Base-by-base conservation (phyloP, 2,329 filamentous ascomycete species). In the Akanthomyces uredinophilus region DNA sequence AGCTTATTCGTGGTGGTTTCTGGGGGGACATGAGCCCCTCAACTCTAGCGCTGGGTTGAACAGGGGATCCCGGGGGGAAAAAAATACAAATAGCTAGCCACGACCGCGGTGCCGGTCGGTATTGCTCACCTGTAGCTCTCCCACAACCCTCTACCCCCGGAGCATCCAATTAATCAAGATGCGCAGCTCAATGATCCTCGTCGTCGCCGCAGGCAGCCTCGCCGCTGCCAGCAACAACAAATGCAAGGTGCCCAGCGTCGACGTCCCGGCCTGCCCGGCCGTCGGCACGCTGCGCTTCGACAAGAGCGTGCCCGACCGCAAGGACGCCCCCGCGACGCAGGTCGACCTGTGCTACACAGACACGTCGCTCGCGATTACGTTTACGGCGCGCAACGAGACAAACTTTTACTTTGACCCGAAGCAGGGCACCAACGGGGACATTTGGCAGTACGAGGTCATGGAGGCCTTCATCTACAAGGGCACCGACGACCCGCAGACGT, bases 391-490 rank as follows among this genome's bases (percentile, higher is more conserved):
- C 57, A 71, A 79, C 47, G 80, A 82, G 70, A 75, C 71, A 46
- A 74, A 75, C 68, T 82, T 78, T 66, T 81, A 74, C 72, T 82
- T 75, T 70, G 75, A 80, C 67, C 66, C 69, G 20, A 71, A 66
- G 29, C 74, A 78, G 51, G 72, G 68, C 59, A 81, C 74, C 49
- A 82, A 82, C 64, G 78, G 76, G 54, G 72, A 76, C 50, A 78
- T 83, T 55, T 82, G 75, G 72, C 66, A 74, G 59, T 82, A 82
- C 67, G 78, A 81, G 65, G 79, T 82, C 41, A 79, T 82, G 76
- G 80, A 82, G 66, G 75, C 75, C 13, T 82, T 82, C 66, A 74
- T 82, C 64, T 72, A 77, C 67, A 73, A 69, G 39, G 80, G 80
- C 58, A 75, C 71, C 63, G 72, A 74, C 44, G 77, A 81, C 67